Conservation (phyloP, 768 basidiomycete genomes). For the Mrakia frigida region DNA sequence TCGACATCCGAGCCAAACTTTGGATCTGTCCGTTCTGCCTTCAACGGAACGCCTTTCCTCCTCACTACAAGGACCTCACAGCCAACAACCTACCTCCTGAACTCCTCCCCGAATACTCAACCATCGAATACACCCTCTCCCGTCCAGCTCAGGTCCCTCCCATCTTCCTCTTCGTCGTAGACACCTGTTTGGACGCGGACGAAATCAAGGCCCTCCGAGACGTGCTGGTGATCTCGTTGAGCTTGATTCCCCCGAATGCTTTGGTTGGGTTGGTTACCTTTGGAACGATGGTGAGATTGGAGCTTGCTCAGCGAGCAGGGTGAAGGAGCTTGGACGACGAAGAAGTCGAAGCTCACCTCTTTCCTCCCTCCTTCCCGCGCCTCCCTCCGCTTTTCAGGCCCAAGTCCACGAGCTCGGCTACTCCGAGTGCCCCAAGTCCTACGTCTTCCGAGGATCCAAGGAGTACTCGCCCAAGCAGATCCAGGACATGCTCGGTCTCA, state of each 20-base stretch:
- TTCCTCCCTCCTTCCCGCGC: not conserved
- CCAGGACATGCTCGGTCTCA: conserved; percentile 93
- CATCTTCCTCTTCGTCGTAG: conserved; percentile 93
- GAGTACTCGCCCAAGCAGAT: conserved; percentile 95
- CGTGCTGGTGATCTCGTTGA: conserved; percentile 88
- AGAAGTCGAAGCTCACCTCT: not conserved
- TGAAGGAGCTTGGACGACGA: too few relatives aligned
- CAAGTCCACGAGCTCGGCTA: conserved; percentile 99
- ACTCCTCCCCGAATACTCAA: conserved; percentile 94
- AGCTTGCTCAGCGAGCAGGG: too few relatives aligned
- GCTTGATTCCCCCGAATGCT: conserved; percentile 85
- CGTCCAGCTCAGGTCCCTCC: conserved; percentile 88
- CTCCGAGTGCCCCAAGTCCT: conserved; percentile 91
- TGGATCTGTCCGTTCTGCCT: conserved; percentile 99
- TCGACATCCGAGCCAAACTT: conserved; percentile 95
- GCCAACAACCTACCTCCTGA: conserved; percentile 97
- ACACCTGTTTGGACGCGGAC: conserved; percentile 86
- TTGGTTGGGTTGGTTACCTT: conserved; percentile 93
- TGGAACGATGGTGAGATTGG: conserved; percentile 77
- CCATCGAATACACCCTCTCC: conserved; percentile 97
- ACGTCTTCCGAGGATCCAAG: conserved; percentile 97
- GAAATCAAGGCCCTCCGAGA: conserved; percentile 93
- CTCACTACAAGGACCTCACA: conserved; percentile 98
- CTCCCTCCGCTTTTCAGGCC: conserved; percentile 54
- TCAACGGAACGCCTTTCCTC: conserved; percentile 91